Conservation (phyloP, 2,329 filamentous ascomycete genomes). For the Fusarium verrucosum region DNA sequence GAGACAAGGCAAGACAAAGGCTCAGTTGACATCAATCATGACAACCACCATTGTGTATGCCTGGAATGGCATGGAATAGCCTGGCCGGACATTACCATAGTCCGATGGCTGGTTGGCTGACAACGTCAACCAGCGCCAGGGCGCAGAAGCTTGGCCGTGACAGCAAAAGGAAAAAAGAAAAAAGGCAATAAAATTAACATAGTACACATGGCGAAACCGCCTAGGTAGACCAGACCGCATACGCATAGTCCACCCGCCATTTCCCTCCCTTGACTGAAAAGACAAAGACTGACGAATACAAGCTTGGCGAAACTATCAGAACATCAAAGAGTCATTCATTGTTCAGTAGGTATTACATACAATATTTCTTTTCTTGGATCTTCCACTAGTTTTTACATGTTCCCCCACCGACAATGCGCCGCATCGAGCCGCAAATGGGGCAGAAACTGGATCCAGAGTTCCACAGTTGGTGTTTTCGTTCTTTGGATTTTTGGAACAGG, state of each 20-base stretch:
- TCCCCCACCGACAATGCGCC: constrained; percentile 22
- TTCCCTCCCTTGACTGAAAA: constrained; percentile 1
- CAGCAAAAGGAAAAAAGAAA: constrained; percentile 7
- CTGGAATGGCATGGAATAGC: too few relatives aligned
- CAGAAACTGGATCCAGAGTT: constrained; percentile 20
- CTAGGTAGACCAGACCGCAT: too few relatives aligned
- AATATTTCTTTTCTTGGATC: constrained; percentile 1
- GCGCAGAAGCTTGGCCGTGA: constrained; percentile 20
- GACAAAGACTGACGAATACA: constrained; percentile 1
- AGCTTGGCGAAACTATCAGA: constrained; percentile 15
- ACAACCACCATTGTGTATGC: constrained; percentile 1
- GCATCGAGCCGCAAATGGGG: constrained; percentile 22
- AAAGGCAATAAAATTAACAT: constrained; percentile 28
- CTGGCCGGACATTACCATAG: constrained; percentile 14
- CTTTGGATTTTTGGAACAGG: constrained; percentile 10
- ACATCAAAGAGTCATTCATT: constrained; percentile 1
- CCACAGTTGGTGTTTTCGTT: constrained; percentile 12
- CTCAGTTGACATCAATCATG: constrained; percentile 17
- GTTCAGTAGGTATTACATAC: neutral
- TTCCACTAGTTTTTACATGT: constrained; percentile 19
- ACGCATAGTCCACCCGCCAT: neutral
- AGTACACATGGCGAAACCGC: constrained; percentile 14
- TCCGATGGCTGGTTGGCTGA: constrained; percentile 4
- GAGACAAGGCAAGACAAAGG: neutral
- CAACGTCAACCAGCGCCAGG: constrained; percentile 25